Percentiles rank a stretch among this genome's conserved stretches.
phyloP scores from a whole-genome alignment of 2,329 filamentous ascomycete species.

The Escovopsis sp. region DNA sequence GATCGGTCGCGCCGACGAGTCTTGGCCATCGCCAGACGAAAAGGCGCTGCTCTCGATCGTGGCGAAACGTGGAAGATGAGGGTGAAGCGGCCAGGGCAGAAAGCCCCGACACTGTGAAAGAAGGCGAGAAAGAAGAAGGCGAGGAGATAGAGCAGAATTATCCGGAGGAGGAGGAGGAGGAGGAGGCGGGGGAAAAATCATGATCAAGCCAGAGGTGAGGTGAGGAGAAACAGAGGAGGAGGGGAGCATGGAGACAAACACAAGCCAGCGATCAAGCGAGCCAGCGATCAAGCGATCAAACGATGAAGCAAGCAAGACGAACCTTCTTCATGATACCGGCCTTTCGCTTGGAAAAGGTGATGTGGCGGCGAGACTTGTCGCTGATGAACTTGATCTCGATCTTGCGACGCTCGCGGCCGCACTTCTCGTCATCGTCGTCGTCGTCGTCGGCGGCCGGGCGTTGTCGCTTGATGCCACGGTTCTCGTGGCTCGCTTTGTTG shows the following conservation, averaged over 20 bases:
- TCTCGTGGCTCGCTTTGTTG: slow-evolving; percentile 47
- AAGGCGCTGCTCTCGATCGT: neutral
- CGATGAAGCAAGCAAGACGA: slow-evolving; percentile 19
- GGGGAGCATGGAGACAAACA: too few species aligned
- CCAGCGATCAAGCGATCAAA: neutral
- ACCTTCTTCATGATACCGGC: slow-evolving; percentile 99
- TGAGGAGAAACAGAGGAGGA: too few species aligned
- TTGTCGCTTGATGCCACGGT: slow-evolving; percentile 77
- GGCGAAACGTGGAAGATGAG: too few species aligned
- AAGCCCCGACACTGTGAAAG: too few species aligned
- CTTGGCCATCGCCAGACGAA: neutral
- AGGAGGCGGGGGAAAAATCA: neutral
- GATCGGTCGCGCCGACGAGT: neutral
- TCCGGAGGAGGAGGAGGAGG: neutral
- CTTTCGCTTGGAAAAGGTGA: slow-evolving; percentile 99
- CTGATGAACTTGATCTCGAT: slow-evolving; percentile 99
- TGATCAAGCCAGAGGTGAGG: neutral
- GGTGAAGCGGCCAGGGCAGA: too few species aligned
- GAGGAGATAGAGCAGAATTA: too few species aligned
- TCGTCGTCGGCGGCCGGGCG: slow-evolving; percentile 84
- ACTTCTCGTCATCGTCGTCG: slow-evolving; percentile 95
- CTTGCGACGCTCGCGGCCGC: slow-evolving; percentile 93
- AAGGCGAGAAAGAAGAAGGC: too few species aligned
- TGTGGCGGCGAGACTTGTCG: slow-evolving; percentile 98
- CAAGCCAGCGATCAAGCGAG: neutral